Base-by-base conservation (phyloP, 805 yeast genomes). In the Candida corydali region DNA sequence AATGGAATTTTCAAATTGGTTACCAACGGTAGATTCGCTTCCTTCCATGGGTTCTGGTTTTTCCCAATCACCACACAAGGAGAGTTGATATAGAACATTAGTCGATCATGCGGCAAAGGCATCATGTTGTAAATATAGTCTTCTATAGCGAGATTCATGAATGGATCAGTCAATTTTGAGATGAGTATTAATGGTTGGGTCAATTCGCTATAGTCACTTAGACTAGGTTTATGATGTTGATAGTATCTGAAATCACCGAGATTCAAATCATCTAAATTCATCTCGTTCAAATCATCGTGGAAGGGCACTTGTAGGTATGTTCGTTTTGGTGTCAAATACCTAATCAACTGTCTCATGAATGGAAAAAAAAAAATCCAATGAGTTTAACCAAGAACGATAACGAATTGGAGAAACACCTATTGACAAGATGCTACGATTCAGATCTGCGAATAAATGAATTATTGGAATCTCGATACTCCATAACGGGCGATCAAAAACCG, bases 41-140 rank as follows among this genome's bases (percentile, higher is more conserved):
- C 99, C 40, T 79, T 76, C 86, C 91, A 91, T 2, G 96, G 95
- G 44, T 88, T 93, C 59, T 93, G 99, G 53, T 93, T 93, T 52
- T 94, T 87, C 0, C 99, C 99, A 9, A 93, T 69, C 2, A 93
- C 95, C n/a, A 88, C 86, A 55, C 96, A 86, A 1, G 91, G 86
- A 2, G 75, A 56, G 54, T 93, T 93, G 24, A 72, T 68, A 54
- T 93, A 93, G 37, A 91, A 69, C 40, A 87, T 53, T 19, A 93
- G 61, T 38, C 94, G 58, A 39, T 76, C 73, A 33, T 62, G 65
- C 7, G 55, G 55, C 0, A 63, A 41, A 1, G 89, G 89, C 61
- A 83, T 76, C 14, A 70, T 57, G 36, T 71, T 70, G 55, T 85
- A 93, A 0, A 93, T 63, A 50, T 75, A 82, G 46, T 85, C 83